Evolutionary conservation across 2,329 filamentous ascomycete species (phyloP), one percentile per base, ranked within the genome.

Genomic region (Microsporum ferrugineum): DNA sequence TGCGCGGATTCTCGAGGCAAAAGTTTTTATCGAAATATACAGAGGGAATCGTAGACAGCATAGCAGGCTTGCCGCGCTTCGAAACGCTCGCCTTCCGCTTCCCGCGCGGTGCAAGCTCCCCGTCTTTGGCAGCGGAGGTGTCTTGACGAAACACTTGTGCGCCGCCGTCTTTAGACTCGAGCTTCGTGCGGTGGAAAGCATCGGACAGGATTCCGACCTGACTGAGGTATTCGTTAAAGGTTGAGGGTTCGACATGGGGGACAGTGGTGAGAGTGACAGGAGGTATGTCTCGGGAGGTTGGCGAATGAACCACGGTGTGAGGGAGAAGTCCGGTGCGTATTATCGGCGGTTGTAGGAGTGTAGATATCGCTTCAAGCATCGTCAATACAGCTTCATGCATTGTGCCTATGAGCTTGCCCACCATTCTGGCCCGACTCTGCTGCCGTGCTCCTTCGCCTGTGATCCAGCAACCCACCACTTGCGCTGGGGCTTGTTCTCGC

Each of bases 11-110:
- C 69, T 95, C 90, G 17, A 95, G 80, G 68, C 88, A 89, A 67
- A 95, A 95, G 67, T 89, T 84, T 27, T 91, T 86, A 59, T 94
- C 89, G 68, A 94, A 92, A 71, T 95, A 95, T 10, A 95, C 88
- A 60, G 77, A 81, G 0, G 89, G 89, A 55, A 95, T 91, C 0
- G 89, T 95, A 5, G 88, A 89, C 33, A 95, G 71, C 0, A 88
- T 89, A 4, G 90, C 87, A 2, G 87, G 86, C 0, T 80, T 41
- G 29, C 58, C 67, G 7, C 45, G 45, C n/a, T 29, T 49, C 6
- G 17, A 49, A 49, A 49, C 45, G 2, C 45, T 8, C 73, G 72
- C 67, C 72, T 62, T 65, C 76, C 60, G 29, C 75, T 79, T 5
- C 89, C 86, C 4, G 88, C 83, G 60, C 82, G 57, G 57, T 45